Base-by-base conservation (phyloP, 768 basidiomycete genomes). In the Mycena metata region DNA sequence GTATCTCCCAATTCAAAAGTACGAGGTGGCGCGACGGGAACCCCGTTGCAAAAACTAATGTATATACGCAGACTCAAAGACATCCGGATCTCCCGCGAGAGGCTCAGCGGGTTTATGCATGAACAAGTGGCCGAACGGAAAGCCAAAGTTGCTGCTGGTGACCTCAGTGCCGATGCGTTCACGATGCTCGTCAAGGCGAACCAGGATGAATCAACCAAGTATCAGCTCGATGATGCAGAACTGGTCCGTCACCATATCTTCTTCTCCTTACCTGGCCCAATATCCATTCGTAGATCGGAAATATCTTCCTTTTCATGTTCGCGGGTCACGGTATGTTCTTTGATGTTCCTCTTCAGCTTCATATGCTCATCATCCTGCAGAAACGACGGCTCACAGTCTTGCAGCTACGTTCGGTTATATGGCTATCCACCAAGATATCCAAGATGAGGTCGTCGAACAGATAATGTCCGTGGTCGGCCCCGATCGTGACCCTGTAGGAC, bases 291-390 rank as follows among this genome's bases (percentile, higher is more conserved):
- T 50, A 87, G 86, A 85, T 87, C 54, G 88, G 87, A 7, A 89
- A 89, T 56, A 72, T 87, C 1, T 89, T 82, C 68, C 70, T 83
- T 13, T 78, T 87, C 73, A 76, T 91, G 24, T 84, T 90, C 45
- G 88, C 89, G 49, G 89, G 90, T 15, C 87, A 89, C 74, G 89
- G 88, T 83, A 66, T 42, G 78, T 68, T 10, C 10, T 43, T n/a
- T 24, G 43, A 12, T 6, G 56, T 19, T 17, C 1, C n/a, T 42
- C 11, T 26, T 23, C 45, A 42, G 13, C 15, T 24, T 50, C 26
- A 41, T n/a, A 24, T 57, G 19, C 47, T 69, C 43, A 45, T 47
- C 46, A 30, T 33, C 19, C 4, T 13, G 21, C 56, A 85, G 86
- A 88, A 76, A 88, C 86, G 3, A 86, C 86, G 1, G 86, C 87